Evolutionary conservation across 2,329 filamentous ascomycete species (phyloP), one percentile per base, ranked within the genome.

Genomic region (Hypoxylon sp.): DNA sequence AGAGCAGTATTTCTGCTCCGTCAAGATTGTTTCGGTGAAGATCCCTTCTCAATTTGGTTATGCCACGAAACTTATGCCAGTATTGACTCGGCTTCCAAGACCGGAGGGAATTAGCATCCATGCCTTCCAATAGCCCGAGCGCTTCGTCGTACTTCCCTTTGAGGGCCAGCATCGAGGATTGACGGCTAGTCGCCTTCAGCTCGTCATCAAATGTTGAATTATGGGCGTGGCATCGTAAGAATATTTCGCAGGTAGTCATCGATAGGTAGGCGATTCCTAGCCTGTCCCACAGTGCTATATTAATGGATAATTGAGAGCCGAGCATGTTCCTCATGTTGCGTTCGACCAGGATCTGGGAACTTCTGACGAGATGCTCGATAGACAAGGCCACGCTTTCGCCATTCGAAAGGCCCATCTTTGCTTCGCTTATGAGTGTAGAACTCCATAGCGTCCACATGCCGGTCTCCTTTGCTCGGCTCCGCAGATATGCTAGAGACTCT

Each of bases 381-480:
- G 92, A 89, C 5, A 80, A 82, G 3, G 84, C 82, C 50, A 86
- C 76, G 74, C 90, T 85, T 79, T 88, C 87, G 8, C 93, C 93
- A 73, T 89, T 90, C 57, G 88, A 85, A 61, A 97, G 84, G 19
- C 87, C 87, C 43, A 96, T 81, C 76, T 94, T 96, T 2, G 94
- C 93, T 78, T 98, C 94, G 71, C 91, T 94, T 56, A 97, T 83
- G 12, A 97, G 81, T 1, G 93, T 92, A 1, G 93, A 94, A 74
- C 91, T 93, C 81, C 95, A 88, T 2, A 97, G 81, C 55, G 89
- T 89, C 87, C 92, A 96, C 87, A 96, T 94, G 59, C 92, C 92
- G 0, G 88, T 88, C 74, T 97, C 94, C 74, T 90, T 94, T 2
- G 95, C 92, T 77, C 96, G 96, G 14, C 90, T 87, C 69, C 95